These are phyloP conservation scores for Colletotrichum noveboracense DNA, from an alignment of 2,329 filamentous ascomycete species.

Conservation along the genomic window DNA sequence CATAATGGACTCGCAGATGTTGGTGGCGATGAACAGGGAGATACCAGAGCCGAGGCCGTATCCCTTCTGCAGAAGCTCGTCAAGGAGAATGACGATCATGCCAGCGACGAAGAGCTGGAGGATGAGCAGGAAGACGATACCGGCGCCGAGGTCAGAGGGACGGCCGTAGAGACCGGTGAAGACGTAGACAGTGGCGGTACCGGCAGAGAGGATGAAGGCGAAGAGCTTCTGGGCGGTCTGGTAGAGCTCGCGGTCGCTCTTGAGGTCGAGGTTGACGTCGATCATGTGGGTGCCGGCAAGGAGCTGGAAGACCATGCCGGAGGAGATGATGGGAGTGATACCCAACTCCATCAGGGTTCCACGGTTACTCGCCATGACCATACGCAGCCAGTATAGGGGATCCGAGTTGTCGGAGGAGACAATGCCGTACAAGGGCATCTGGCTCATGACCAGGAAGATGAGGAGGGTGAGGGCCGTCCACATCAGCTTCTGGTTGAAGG, in stretches of 20 bases:
- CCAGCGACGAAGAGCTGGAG: slow-evolving; percentile 97
- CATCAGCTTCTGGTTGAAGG: slow-evolving; percentile 98
- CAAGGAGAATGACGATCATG: slow-evolving; percentile 97
- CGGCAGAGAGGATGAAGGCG: slow-evolving; percentile 96
- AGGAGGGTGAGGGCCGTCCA: slow-evolving; percentile 93
- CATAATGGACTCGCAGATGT: slow-evolving; percentile 99
- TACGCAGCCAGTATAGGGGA: slow-evolving; percentile 98
- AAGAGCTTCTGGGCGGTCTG: slow-evolving; percentile 99
- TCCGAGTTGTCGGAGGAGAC: slow-evolving; percentile 98
- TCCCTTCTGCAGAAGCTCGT: slow-evolving; percentile 99
- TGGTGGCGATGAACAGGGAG: slow-evolving; percentile 99
- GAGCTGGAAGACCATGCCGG: slow-evolving; percentile 99
- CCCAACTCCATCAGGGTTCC: slow-evolving; percentile 96
- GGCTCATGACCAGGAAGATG: slow-evolving; percentile 99
- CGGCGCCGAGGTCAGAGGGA: slow-evolving; percentile 94
- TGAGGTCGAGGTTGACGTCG: slow-evolving; percentile 99
- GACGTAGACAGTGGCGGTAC: slow-evolving; percentile 97
- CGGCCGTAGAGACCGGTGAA: slow-evolving; percentile 97
- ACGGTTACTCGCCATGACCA: slow-evolving; percentile 99
- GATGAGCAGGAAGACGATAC: slow-evolving; percentile 97
- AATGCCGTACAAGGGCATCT: slow-evolving; percentile 99
- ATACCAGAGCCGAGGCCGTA: slow-evolving; percentile 99
- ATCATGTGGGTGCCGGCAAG: slow-evolving; percentile 99
- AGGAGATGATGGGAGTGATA: slow-evolving; percentile 99
- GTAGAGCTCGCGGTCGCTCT: slow-evolving; percentile 99